Evolutionary conservation across 331 rosid genomes (phyloP), one percentile per base, ranked within the genome.

Genomic region (Ulmus americana): DNA sequence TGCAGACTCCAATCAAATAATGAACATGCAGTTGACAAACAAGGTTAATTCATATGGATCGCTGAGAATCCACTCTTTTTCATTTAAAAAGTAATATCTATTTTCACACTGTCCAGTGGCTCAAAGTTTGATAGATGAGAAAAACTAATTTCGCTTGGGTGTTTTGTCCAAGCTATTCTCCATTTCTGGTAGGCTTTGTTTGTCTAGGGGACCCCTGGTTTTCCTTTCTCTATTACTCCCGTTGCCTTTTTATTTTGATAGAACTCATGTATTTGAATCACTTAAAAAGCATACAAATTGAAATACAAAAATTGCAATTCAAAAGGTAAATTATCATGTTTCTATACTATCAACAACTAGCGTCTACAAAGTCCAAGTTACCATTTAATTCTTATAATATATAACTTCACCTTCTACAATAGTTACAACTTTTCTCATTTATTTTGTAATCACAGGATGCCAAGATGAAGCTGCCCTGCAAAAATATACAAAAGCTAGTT

Each of bases 381-480:
- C 10, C 20, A 8, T 45, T 39, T 12, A 47, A 71, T 4, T 48
- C 16, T 13, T 46, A 64, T 41, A 70, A 48, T 77, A 62, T 50
- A 43, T 46, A 59, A 46, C 60, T 68, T 83, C 73, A 94, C 99
- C 99, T 90, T 53, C 97, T 82, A 74, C 97, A 85, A 77, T 87
- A 86, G 64, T 69, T 65, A 83, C 49, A 14, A 70, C 55, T 1
- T 69, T 73, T 13, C 88, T 91, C 22, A 82, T 67, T 18, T 83
- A 74, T 69, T 86, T 92, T 6, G 80, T 65, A 20, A 92, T 68
- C 0, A 72, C 91, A 12, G 96, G 83, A 67, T 92, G 88, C 92
- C 96, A 92, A 6, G 77, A 74, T 0, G 89, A 85, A 11, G 91
- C 86, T 35, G 75, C 55, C 22, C 84, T 89, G 39, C 77, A 70